Evolutionary conservation across 2,329 filamentous ascomycete genomes (phyloP).

Genomic region (Aureobasidium sp.): DNA sequence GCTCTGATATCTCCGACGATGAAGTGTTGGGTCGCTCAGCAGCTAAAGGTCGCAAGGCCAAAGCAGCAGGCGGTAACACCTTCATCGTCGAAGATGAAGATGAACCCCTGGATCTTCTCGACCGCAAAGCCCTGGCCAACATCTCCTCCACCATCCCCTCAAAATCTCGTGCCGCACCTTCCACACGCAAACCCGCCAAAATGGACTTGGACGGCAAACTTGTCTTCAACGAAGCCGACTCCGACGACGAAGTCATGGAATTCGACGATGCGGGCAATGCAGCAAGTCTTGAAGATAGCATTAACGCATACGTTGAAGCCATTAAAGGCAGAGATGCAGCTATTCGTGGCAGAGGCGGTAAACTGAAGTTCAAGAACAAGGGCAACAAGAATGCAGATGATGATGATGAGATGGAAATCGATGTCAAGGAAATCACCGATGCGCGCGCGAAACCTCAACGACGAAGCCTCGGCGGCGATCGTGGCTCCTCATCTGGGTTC

Average conservation of each 20-base stretch:
- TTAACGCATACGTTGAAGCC: conserved; percentile 54
- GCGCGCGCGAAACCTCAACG: conserved; percentile 26
- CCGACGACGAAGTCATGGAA: conserved; percentile 39
- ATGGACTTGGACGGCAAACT: conserved; percentile 72
- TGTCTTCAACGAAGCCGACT: conserved; percentile 50
- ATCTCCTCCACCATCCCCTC: conserved; percentile 85
- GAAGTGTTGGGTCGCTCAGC: conserved; percentile 43
- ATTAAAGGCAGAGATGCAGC: conserved; percentile 52
- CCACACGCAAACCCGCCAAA: conserved; percentile 50
- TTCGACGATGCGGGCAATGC: conserved; percentile 35
- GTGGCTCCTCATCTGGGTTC: conserved; percentile 9
- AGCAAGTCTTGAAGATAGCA: conserved; percentile 38
- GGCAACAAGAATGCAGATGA: conserved; percentile 35
- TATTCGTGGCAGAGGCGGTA: conserved; percentile 49
- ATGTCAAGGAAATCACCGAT: conserved; percentile 20
- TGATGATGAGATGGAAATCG: conserved; percentile 29
- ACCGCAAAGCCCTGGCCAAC: conserved; percentile 78
- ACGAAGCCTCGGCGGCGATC: conserved; percentile 28
- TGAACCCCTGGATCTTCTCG: conserved; percentile 88
- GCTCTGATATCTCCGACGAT: conserved; percentile 54
- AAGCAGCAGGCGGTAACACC: conserved; percentile 41
- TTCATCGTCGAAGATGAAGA: conserved; percentile 94
- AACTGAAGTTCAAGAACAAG: conserved; percentile 50
- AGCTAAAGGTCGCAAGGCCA: conserved; percentile 47
- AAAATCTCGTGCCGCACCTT: conserved; percentile 42